Base-by-base conservation (phyloP, 176 grass and related monocot genomes). In the Thinopyrum elongatum region DNA sequence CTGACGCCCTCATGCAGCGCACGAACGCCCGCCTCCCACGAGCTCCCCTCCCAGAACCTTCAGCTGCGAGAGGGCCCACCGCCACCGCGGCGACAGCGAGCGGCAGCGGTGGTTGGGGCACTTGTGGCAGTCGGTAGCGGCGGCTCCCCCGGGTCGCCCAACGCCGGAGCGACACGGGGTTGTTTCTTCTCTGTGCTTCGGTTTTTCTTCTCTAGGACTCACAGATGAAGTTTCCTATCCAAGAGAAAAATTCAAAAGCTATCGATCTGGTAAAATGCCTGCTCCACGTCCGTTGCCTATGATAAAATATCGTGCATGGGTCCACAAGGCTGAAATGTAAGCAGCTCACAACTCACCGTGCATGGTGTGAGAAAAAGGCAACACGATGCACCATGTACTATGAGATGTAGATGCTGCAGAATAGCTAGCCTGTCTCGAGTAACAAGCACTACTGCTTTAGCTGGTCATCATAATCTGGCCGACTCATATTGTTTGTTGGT, bases 171-270 rank as follows among this genome's bases (percentile, higher is more conserved):
- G 30, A 31, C 30, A 31, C 3, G 30, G 30, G 30, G 30, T 31
- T 2, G 30, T 31, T 31, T 31, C 30, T 31, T 31, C 30, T 31
- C 30, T 31, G 30, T 31, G 30, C 30, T 31, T 1, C 30, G 30
- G 30, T 31, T 1, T 31, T 31, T 31, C 30, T 31, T 31, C 3
- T 31, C 30, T 31, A 31, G 30, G 39, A 55, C 57, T 39, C 25
- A 79, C 61, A 3, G 15, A 78, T 78, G 39, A 78, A 71, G 39
- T 42, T n/a, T 65, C 19, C 5, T 85, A 85, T 85, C 44, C 58
- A 26, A 73, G 44, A 83, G 55, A 87, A 79, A 78, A 65, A 79
- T 74, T 84, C 74, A 74, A 26, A 73, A 79, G 59, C 79, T 83
- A 66, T 65, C 42, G 31, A 73, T 79, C 74, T 29, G 34, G 84